A percentile compares a stretch with the other conserved stretches of the same genome.
Evolutionary conservation across 495 filamentous ascomycete species (phyloP).

Genomic region (Venustampulla echinocandica): DNA sequence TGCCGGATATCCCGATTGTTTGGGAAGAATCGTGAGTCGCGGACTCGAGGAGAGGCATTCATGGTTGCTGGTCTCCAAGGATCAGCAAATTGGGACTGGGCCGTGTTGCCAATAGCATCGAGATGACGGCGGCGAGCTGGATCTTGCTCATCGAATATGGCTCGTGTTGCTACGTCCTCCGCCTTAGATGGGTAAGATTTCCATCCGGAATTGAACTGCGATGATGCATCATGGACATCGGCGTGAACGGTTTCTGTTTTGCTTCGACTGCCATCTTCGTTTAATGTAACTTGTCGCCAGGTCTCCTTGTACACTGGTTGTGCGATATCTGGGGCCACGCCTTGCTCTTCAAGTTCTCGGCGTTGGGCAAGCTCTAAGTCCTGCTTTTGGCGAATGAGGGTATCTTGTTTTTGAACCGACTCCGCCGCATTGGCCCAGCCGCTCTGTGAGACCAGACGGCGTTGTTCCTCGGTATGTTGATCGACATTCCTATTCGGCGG

Average conservation of each 20-base stretch:
- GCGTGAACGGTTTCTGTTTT: slow-evolving; percentile 5
- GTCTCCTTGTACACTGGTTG: slow-evolving; percentile 51
- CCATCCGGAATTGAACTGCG: not conserved
- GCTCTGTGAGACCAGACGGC: slow-evolving; percentile 8
- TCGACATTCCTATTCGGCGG: slow-evolving; percentile 27
- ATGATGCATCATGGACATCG: slow-evolving; percentile 1
- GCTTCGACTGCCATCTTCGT: slow-evolving; percentile 21
- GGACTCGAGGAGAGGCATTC: slow-evolving; percentile 12
- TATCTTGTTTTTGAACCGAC: slow-evolving; percentile 35
- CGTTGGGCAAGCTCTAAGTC: slow-evolving; percentile 8
- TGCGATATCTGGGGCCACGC: slow-evolving; percentile 7
- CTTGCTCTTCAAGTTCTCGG: slow-evolving; percentile 14
- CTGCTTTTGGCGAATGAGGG: slow-evolving; percentile 12
- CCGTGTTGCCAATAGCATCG: slow-evolving; percentile 8
- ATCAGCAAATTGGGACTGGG: slow-evolving; percentile 47
- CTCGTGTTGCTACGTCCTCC: slow-evolving; percentile 7
- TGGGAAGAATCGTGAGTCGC: slow-evolving; percentile 68
- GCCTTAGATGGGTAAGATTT: not conserved
- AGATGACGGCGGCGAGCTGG: slow-evolving; percentile 7
- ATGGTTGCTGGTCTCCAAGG: slow-evolving; percentile 40
- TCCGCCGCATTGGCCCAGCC: slow-evolving; percentile 43
- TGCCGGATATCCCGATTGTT: slow-evolving; percentile 34
- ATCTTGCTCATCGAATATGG: slow-evolving; percentile 16
- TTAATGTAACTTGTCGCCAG: slow-evolving; percentile 49
- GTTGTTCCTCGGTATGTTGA: slow-evolving; percentile 5